Evolutionary conservation across 805 yeast species (phyloP), one percentile per base, ranked within the genome.

Genomic region (Ogataea wickerhamii): DNA sequence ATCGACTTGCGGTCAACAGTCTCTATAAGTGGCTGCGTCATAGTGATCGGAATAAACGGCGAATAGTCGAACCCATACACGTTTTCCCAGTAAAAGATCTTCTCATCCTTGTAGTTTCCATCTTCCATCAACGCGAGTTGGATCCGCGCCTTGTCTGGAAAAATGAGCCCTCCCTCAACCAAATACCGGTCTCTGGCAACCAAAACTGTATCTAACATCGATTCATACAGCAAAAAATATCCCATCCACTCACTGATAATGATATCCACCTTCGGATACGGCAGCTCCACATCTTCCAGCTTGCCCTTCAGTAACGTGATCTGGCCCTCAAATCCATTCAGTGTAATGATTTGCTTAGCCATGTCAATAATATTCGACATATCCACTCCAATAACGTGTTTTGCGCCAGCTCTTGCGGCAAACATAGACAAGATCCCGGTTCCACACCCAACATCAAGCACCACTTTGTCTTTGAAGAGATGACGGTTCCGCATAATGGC

Each of bases 221-320:
- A 86, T 72, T 93, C 99, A 61, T 91, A 93, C 40, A 94, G 72
- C 51, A 94, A 66, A 57, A 93, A 93, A 64, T 93, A 93, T 13
- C 99, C 99, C 99, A 93, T 93, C 99, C 99, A 93, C 65, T 93
- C 99, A 47, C 93, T 81, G 44, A 93, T 81, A 50, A 93, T 93
- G 52, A 93, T 91, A 61, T 93, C 99, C 38, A 93, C 99, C 59
- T 84, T 71, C 39, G 80, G 79, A 49, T 74, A 89, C 27, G 98
- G 98, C 51, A 93, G 70, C 30, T 63, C 73, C 40, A 94, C 86
- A 56, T 93, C 98, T 67, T 93, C 99, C 64, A 93, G 73, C 58
- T 93, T 93, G 33, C 98, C 98, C 63, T 84, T 82, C 36, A 91
- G 64, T 42, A 91, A 68, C 24, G 97, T 89, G 60, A 93, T 87